Evolutionary conservation across 177 flowering plant genomes (phyloP), one percentile per base, ranked within the genome.

Genomic region (Vitis hybrid): DNA sequence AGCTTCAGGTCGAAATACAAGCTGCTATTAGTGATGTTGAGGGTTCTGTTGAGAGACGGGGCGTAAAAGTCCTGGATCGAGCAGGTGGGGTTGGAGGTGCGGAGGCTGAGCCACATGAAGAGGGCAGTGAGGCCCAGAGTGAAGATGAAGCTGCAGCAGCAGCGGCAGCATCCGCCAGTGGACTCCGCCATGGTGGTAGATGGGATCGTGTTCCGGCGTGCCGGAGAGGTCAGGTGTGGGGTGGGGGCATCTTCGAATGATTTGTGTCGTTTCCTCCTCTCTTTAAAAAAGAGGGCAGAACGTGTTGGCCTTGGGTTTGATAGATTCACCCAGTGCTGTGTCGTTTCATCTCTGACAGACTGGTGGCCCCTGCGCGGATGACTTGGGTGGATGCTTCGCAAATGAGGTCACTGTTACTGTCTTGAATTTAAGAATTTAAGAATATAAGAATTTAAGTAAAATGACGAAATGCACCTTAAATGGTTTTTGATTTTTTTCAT

Each of bases 81-180:
- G 69, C 74, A 77, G 21, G 58, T 62, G 55, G 97, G 93, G 6
- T 68, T 66, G 16, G 75, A 9, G 46, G 85, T 46, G 3, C 89
- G 85, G 2, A 91, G 79, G 72, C 83, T 79, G 6, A 91, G 87
- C 97, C 97, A 91, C 68, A 88, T 3, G 80, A 89, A 80, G 60
- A 91, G 82, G 16, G 89, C 80, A 1, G 86, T 72, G 21, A 91
- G 75, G 40, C 93, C 92, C 0, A 74, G 62, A 1, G 85, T 69
- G 76, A 84, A 13, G 13, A 76, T 60, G 82, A 85, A 84, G 63
- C 80, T 72, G 64, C 61, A 63, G 72, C 89, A 88, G 72, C 86
- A 77, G 15, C 71, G 27, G 84, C 81, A 78, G 54, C 81, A 79
- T 40, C 46, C 46, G 0, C 81, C 72, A 7, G 62, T 59, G 72